Conservation (phyloP, 495 filamentous ascomycete species). For the Penicillium herquei region DNA sequence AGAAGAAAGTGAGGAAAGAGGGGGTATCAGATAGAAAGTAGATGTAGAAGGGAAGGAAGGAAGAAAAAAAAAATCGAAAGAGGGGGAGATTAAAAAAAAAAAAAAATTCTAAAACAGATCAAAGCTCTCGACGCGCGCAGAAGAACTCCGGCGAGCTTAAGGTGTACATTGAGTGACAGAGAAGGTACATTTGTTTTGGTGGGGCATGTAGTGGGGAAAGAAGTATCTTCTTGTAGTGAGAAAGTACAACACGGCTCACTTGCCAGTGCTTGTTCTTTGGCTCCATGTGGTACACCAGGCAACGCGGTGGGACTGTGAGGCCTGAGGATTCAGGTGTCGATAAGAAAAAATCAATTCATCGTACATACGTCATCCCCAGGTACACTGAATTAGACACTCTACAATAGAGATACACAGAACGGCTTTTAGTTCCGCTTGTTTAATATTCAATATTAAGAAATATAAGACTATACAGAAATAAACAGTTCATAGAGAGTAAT, state of each 20-base stretch:
- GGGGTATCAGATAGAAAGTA: conserved; percentile 1
- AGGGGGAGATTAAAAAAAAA: conserved; percentile 15
- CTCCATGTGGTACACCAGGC: not conserved
- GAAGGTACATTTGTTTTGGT: not conserved
- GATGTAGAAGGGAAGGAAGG: conserved; percentile 6
- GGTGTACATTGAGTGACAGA: conserved; percentile 6
- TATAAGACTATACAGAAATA: no score
- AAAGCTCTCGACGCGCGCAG: not conserved
- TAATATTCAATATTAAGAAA: no score
- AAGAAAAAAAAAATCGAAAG: conserved; percentile 9
- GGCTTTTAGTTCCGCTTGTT: no score
- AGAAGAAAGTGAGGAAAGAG: conserved; percentile 1
- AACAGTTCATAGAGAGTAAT: no score
- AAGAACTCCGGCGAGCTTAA: conserved; percentile 3
- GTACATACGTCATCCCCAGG: no score
- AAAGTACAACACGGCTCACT: not conserved
- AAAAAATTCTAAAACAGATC: conserved; percentile 16
- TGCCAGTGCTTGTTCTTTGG: no score
- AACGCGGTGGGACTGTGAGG: not conserved
- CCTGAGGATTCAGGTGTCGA: not conserved
- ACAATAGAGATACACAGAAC: no score
- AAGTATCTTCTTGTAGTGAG: not conserved
- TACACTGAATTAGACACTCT: no score
- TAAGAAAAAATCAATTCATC: not conserved
- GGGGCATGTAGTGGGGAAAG: not conserved